These are phyloP conservation scores for Calonectria naviculata DNA, from an alignment of 2,329 filamentous ascomycete genomes.

Conservation along the genomic window DNA sequence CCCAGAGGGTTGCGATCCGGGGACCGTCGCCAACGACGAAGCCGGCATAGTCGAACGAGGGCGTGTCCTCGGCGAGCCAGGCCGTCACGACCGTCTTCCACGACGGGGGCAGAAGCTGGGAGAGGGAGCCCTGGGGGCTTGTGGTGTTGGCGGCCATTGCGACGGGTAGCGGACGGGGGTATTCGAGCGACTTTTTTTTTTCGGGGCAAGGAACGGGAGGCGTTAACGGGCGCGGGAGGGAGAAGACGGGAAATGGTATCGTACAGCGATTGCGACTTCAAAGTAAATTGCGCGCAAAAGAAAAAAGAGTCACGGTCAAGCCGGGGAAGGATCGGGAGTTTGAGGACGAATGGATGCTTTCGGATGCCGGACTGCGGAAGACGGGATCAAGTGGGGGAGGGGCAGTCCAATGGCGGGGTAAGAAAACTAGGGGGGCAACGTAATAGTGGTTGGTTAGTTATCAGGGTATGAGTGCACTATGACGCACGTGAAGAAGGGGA, in stretches of 20 bases:
- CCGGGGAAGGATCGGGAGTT: slow-evolving; percentile 11
- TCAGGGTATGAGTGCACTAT: too few species aligned
- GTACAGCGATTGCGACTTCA: not conserved
- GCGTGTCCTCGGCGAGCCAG: slow-evolving; percentile 97
- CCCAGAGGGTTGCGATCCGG: slow-evolving; percentile 74
- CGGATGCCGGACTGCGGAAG: slow-evolving; percentile 8
- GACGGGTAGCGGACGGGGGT: not conserved
- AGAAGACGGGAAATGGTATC: not conserved
- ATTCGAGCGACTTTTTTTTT: not conserved
- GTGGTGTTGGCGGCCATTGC: slow-evolving; percentile 26
- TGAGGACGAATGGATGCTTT: not conserved
- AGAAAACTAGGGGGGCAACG: not conserved
- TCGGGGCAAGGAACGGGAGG: not conserved
- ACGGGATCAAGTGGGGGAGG: slow-evolving; percentile 7
- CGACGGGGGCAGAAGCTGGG: slow-evolving; percentile 83
- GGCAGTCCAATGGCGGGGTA: slow-evolving; percentile 18
- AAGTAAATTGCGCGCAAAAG: not conserved
- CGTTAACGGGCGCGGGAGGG: not conserved
- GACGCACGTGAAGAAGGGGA: too few species aligned
- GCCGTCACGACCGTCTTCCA: slow-evolving; percentile 84
- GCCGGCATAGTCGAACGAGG: slow-evolving; percentile 95
- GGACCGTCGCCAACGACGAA: slow-evolving; percentile 87
- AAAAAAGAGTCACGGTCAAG: not conserved
- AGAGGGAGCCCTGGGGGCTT: slow-evolving; percentile 54
- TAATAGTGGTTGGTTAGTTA: not conserved